phyloP scores from a whole-genome alignment of 2,329 filamentous ascomycete genomes.

The Penicillium hordei region DNA sequence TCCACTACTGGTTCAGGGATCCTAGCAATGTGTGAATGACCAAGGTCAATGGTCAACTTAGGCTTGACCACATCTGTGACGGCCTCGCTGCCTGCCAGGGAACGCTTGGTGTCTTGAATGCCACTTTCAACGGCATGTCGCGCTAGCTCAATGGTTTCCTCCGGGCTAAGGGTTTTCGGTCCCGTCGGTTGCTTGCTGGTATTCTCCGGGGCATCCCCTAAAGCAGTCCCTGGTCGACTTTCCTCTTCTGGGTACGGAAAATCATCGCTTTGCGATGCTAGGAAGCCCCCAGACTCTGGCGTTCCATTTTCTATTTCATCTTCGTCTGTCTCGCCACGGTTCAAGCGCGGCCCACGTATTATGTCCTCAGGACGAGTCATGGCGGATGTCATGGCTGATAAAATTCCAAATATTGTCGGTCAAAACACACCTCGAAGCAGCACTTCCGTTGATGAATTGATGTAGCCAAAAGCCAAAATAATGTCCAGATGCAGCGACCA shows the following conservation, averaged over 20 bases:
- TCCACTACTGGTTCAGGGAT: constrained; percentile 53
- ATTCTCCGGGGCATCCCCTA: constrained; percentile 24
- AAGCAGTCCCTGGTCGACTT: constrained; percentile 27
- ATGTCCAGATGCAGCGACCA: constrained; percentile 1
- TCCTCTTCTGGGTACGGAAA: constrained; percentile 30
- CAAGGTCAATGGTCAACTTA: constrained; percentile 53
- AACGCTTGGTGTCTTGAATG: constrained; percentile 49
- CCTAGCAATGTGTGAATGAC: constrained; percentile 49
- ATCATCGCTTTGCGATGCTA: constrained; percentile 27
- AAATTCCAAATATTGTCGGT: background rate
- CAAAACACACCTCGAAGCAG: background rate
- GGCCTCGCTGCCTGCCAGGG: constrained; percentile 47
- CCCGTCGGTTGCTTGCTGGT: constrained; percentile 24
- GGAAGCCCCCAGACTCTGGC: constrained; percentile 31
- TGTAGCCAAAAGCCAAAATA: background rate
- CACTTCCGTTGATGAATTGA: background rate
- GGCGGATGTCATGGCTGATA: constrained; percentile 31
- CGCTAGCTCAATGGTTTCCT: constrained; percentile 49
- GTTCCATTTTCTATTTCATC: constrained; percentile 30
- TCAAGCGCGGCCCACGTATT: constrained; percentile 33
- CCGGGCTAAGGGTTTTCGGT: constrained; percentile 38
- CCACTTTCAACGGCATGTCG: constrained; percentile 49
- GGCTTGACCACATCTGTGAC: constrained; percentile 49
- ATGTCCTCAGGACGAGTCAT: constrained; percentile 43
- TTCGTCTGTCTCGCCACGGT: constrained; percentile 35